Evolutionary conservation across 1,284 basidiomycete genomes (phyloP), one percentile per base, ranked within the genome.

Genomic region (Cutaneotrichosporon sp.): DNA sequence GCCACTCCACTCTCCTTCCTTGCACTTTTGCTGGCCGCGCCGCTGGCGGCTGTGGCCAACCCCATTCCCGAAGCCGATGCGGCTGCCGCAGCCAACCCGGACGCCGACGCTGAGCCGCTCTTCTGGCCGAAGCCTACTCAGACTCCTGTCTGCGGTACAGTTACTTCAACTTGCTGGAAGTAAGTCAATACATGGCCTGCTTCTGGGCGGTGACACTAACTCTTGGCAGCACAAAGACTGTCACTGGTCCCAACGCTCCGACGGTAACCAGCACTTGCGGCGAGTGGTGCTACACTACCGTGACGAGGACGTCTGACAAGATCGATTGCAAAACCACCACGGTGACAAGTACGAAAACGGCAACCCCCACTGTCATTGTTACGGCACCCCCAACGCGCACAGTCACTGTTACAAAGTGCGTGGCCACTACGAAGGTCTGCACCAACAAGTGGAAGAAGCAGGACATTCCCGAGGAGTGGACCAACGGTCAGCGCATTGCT

Each of bases 401-500:
- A 4, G 24, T 25, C 17, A 54, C 52, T 16, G 5, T 11, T 9
- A 54, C 52, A 1, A 3, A 2, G 11, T 49, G 20, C 34, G 32
- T 9, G 17, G 47, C 46, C 3, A 35, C 34, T 7, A 16, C 6
- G 20, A 50, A 34, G 16, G 27, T 33, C 34, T 53, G 52, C 37
- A 33, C 29, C 25, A 49, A 53, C 46, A 31, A 53, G 27, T 49
- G 46, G 47, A 54, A 49, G 43, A 38, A 31, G 35, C 35, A 39
- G 24, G 52, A 54, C 11, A 49, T 54, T 25, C 52, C 52, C 29
- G 19, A 33, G 1, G 43, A 46, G 9, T 24, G 45, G 22, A 46
- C 47, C 42, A 54, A 54, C 52, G 47, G 22, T 31, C 26, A 49
- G 41, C 52, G 47, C 20, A 19, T 49, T 27, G 20, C 33, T 34